These are phyloP conservation scores for Gryganskiella cystojenkinii DNA, from an alignment of 192 early-diverging fungal species.

Conservation along the genomic window DNA sequence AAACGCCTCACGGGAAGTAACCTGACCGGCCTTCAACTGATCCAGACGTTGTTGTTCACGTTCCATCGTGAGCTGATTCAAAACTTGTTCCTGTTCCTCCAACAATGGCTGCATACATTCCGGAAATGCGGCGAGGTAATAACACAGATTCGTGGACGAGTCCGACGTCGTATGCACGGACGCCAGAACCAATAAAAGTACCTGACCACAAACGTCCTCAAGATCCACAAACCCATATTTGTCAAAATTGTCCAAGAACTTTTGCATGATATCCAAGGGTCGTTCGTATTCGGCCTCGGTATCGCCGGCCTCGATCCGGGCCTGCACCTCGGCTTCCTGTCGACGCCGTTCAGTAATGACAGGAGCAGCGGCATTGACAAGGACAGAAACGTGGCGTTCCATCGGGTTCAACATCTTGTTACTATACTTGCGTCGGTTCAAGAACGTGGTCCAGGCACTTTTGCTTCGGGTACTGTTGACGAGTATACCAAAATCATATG, in stretches of 20 bases:
- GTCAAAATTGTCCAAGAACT: slow-evolving; percentile 43
- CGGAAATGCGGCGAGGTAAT: slow-evolving; percentile 40
- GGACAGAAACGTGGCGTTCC: slow-evolving; percentile 8
- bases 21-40: slow-evolving; percentile 9
- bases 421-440: slow-evolving; percentile 12
- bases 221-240: slow-evolving; percentile 45
- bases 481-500: slow-evolving; percentile 26
- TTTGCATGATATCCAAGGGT: slow-evolving; percentile 51
- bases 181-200: slow-evolving; percentile 48
- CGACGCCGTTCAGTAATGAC: slow-evolving; percentile 35
- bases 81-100: slow-evolving; percentile 48
- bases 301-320: not conserved
- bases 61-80: slow-evolving; percentile 22
- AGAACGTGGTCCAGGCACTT: slow-evolving; percentile 11
- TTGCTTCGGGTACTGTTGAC: slow-evolving; percentile 1
- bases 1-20: not conserved
- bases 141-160: slow-evolving; percentile 31
- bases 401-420: slow-evolving; percentile 20
- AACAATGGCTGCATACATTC: slow-evolving; percentile 33
- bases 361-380: slow-evolving; percentile 19
- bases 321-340: not conserved
- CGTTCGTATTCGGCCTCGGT: slow-evolving; percentile 9
- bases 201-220: slow-evolving; percentile 45
- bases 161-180: slow-evolving; percentile 54
- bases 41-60: slow-evolving; percentile 18